These are phyloP conservation scores for Mollisiaceae sp. DNA, from an alignment of 2,329 filamentous ascomycete species.

Conservation along the genomic window DNA sequence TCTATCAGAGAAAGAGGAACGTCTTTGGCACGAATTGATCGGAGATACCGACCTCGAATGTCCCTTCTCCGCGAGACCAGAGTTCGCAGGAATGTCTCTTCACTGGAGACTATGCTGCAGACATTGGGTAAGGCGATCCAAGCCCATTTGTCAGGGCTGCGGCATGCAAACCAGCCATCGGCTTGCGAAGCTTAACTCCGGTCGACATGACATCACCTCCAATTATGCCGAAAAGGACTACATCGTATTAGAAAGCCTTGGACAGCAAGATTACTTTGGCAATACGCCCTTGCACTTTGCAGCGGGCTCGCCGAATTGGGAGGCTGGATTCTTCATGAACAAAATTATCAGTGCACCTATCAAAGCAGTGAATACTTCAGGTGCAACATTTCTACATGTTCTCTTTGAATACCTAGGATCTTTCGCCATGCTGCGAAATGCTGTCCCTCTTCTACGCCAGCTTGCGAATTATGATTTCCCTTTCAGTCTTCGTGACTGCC, in stretches of 20 bases:
- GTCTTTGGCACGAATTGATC: constrained; percentile 4
- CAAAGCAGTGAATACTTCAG: neutral
- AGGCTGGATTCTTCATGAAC: neutral
- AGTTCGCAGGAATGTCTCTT: neutral
- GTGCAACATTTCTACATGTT: neutral
- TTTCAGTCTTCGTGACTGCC: neutral
- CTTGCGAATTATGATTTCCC: neutral
- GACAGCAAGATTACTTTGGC: neutral
- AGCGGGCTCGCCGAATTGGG: neutral
- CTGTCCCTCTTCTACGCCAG: neutral
- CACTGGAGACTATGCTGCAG: neutral
- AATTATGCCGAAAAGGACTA: neutral
- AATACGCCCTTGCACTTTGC: constrained; percentile 4
- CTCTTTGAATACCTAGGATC: neutral
- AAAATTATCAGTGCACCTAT: neutral
- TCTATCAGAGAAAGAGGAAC: constrained; percentile 1
- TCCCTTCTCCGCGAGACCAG: neutral
- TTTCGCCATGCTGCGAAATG: neutral
- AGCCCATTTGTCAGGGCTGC: neutral
- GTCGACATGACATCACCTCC: neutral
- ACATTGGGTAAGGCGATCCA: no score
- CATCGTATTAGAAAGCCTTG: neutral
- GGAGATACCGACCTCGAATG: neutral
- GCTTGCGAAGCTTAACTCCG: neutral
- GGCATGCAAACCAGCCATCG: neutral